Percentiles rank a stretch among this genome's conserved stretches.
phyloP scores from a whole-genome alignment of 2,329 filamentous ascomycete species.

The Colletotrichum sp. region DNA sequence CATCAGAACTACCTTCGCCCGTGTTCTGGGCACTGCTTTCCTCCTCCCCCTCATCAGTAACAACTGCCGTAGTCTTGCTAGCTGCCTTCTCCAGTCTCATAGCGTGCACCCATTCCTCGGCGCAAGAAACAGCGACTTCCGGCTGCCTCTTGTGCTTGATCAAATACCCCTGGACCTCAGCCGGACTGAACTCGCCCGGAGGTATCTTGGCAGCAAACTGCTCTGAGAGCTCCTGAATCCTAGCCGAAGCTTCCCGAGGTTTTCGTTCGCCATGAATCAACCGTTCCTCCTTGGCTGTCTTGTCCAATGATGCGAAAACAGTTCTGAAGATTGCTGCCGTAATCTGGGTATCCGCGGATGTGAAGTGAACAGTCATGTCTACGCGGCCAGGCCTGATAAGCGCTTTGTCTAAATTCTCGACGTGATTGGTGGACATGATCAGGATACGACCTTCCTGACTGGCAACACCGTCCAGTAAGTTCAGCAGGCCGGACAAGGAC shows the following conservation, averaged over 20 bases:
- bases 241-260: accelerated
- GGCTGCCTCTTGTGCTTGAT: not conserved
- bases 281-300: not conserved
- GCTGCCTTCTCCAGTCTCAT: not conserved
- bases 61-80: not conserved
- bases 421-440: conserved; percentile 82
- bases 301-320: not conserved
- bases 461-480: conserved; percentile 82
- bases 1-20: not conserved
- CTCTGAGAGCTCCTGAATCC: not conserved
- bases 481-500: conserved; percentile 76
- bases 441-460: conserved; percentile 79
- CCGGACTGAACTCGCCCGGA: not conserved
- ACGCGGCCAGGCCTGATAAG: conserved; percentile 76
- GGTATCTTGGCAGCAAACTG: not conserved
- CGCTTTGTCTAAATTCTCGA: conserved; percentile 73
- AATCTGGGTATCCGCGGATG: not conserved
- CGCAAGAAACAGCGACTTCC: not conserved
- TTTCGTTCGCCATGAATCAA: accelerated
- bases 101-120: not conserved
- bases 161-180: not conserved
- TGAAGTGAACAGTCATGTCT: conserved; percentile 52
- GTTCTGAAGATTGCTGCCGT: not conserved
- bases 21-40: not conserved
- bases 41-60: not conserved